These are phyloP conservation scores for Rosa lucieae DNA, from an alignment of 306 rosid genomes.

Conservation along the genomic window DNA sequence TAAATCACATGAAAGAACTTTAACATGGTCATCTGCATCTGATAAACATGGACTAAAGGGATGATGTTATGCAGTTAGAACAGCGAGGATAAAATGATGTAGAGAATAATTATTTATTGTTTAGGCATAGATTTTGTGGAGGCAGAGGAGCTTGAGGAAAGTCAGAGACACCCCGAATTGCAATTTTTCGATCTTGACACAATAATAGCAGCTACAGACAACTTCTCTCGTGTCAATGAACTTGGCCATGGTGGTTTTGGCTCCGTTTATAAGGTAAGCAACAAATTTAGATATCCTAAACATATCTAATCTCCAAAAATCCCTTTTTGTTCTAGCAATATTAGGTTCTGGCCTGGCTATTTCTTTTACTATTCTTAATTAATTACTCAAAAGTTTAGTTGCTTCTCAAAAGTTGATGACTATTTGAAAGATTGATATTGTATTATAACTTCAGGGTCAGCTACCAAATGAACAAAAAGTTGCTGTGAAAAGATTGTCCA, in stretches of 20 bases:
- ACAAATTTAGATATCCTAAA: not conserved
- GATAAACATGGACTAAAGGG: not conserved
- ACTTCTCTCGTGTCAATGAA: conserved; percentile 13
- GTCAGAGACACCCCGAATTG: conserved; percentile 36
- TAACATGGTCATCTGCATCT: not conserved
- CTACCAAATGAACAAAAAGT: conserved; percentile 10
- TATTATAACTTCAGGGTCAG: conserved; percentile 6
- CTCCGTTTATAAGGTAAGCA: conserved; percentile 12
- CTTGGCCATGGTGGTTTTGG: conserved; percentile 31
- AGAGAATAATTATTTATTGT: not conserved
- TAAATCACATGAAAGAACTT: not conserved
- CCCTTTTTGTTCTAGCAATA: not conserved
- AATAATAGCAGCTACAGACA: conserved; percentile 8
- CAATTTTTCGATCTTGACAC: conserved; percentile 15
- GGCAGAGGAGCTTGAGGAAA: conserved; percentile 11
- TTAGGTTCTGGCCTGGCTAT: not conserved
- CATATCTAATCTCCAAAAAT: not conserved
- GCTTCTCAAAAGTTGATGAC: not conserved
- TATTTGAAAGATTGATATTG: not conserved
- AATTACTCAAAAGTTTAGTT: not conserved
- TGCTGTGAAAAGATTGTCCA: conserved; percentile 51
- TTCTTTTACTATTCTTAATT: not conserved
- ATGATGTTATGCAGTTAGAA: too few species aligned
- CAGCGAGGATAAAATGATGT: not conserved
- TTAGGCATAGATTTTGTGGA: not conserved